phyloP scores from a whole-genome alignment of 1,284 basidiomycete species.

The Thelephora terrestris region DNA sequence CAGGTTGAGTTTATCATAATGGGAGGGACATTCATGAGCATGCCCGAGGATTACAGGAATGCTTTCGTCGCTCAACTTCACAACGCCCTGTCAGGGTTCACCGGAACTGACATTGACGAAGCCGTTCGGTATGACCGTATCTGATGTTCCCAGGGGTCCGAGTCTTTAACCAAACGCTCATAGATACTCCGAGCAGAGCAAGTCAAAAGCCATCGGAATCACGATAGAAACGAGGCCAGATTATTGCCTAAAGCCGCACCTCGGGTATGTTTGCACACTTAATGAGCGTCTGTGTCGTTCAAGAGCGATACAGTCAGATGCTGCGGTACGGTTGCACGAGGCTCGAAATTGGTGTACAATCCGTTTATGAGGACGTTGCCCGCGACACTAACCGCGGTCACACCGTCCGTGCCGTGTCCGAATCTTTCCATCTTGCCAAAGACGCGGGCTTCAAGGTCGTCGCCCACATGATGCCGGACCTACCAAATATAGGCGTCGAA shows the following conservation, averaged over 20 bases:
- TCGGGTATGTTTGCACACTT: conserved; percentile 43
- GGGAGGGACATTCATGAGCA: conserved; percentile 99
- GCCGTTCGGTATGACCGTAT: conserved; percentile 64
- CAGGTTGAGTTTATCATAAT: conserved; percentile 98
- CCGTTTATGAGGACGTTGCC: conserved; percentile 98
- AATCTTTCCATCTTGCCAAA: conserved; percentile 97
- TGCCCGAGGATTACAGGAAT: conserved; percentile 92
- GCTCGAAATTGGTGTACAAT: conserved; percentile 97
- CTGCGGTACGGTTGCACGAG: conserved; percentile 97
- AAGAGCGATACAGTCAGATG: conserved; percentile 76
- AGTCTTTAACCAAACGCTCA: conserved; percentile 2
- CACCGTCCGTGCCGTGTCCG: conserved; percentile 94
- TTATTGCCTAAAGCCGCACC: conserved; percentile 94
- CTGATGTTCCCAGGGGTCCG: background rate
- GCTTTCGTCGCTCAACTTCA: conserved; percentile 95
- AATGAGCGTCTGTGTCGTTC: background rate
- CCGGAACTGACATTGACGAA: conserved; percentile 90
- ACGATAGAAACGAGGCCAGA: conserved; percentile 99
- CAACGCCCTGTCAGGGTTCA: conserved; percentile 94
- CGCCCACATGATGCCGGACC: conserved; percentile 96
- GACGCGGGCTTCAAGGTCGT: conserved; percentile 99
- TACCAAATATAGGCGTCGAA: conserved; percentile 96
- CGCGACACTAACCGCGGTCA: conserved; percentile 97
- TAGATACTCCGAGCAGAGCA: conserved; percentile 91
- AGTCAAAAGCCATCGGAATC: conserved; percentile 98